Percentiles rank a stretch among this genome's conserved stretches.
These are phyloP conservation scores for Cyberlindnera samutprakarnensis DNA, from an alignment of 805 yeast genomes.

Conservation along the genomic window DNA sequence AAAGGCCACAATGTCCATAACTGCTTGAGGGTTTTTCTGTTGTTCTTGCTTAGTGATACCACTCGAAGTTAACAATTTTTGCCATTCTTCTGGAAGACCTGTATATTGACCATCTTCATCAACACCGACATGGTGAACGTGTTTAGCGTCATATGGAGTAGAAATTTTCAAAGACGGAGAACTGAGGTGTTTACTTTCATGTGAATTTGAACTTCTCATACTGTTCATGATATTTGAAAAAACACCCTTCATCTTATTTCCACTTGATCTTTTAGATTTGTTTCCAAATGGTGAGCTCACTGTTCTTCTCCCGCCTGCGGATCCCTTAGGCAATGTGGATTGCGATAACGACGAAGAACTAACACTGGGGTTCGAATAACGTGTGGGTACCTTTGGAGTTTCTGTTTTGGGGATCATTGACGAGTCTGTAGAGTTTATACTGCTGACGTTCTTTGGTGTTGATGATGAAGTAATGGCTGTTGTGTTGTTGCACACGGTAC, in stretches of 20 bases:
- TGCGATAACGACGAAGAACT: constrained; percentile 11
- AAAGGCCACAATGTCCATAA: constrained; percentile 83
- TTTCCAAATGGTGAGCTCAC: constrained; percentile 19
- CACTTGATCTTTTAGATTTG: constrained; percentile 30
- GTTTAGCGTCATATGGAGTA: constrained; percentile 87
- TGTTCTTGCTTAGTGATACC: constrained; percentile 88
- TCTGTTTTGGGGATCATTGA: constrained; percentile 7
- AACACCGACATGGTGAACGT: constrained; percentile 89
- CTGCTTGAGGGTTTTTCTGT: constrained; percentile 88
- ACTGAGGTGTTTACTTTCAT: constrained; percentile 8
- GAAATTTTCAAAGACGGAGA: constrained; percentile 49
- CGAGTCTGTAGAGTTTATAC: constrained; percentile 7
- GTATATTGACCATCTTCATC: constrained; percentile 83
- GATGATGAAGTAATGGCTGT: too few species aligned
- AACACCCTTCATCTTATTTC: constrained; percentile 51
- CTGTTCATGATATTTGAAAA: constrained; percentile 39
- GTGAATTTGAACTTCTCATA: constrained; percentile 34
- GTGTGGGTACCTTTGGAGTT: constrained; percentile 11
- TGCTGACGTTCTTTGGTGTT: background rate
- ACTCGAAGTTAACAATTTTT: constrained; percentile 67
- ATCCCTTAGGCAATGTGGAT: constrained; percentile 8
- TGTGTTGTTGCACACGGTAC: too few species aligned
- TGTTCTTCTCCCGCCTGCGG: constrained; percentile 13
- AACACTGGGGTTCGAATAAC: constrained; percentile 12
- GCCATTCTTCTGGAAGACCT: constrained; percentile 94